Percentiles rank a stretch among this genome's conserved stretches.
Evolutionary conservation across 2,329 filamentous ascomycete genomes (phyloP).

Genomic region (Plenodomus lindquistii): DNA sequence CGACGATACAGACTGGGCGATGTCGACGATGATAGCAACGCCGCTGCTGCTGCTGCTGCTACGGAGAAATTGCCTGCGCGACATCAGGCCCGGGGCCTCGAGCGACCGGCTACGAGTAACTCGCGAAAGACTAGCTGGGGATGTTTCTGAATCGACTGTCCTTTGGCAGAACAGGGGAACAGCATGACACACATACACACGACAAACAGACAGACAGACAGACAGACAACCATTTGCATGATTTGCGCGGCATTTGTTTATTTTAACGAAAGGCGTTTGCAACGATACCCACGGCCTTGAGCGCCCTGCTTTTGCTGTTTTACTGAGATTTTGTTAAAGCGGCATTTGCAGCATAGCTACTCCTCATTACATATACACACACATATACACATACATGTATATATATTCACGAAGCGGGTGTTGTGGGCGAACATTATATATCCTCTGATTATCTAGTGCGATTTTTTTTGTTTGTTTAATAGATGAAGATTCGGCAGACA

Average conservation of each 20-base stretch:
- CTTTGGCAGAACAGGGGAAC: conserved; percentile 25
- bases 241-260: conserved; percentile 26
- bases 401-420: no score
- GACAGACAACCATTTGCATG: conserved; percentile 16
- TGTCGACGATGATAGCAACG: conserved; percentile 1
- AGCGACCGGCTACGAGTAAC: background rate
- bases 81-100: conserved; percentile 7
- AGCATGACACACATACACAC: conserved; percentile 24
- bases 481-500: no score
- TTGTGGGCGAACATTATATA: no score
- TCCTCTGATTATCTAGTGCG: no score
- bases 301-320: conserved; percentile 17
- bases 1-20: conserved; percentile 42
- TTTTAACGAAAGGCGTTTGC: conserved; percentile 21
- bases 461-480: no score
- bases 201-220: conserved; percentile 1
- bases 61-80: conserved; percentile 25
- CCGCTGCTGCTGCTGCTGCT: no score
- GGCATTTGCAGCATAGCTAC: background rate
- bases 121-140: background rate
- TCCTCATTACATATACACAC: background rate
- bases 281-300: conserved; percentile 37
- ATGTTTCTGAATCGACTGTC: background rate
- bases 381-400: background rate
- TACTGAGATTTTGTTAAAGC: no score